These are phyloP conservation scores for Fraxinus baroniana DNA, from an alignment of 305 asterid genomes.

Conservation along the genomic window DNA sequence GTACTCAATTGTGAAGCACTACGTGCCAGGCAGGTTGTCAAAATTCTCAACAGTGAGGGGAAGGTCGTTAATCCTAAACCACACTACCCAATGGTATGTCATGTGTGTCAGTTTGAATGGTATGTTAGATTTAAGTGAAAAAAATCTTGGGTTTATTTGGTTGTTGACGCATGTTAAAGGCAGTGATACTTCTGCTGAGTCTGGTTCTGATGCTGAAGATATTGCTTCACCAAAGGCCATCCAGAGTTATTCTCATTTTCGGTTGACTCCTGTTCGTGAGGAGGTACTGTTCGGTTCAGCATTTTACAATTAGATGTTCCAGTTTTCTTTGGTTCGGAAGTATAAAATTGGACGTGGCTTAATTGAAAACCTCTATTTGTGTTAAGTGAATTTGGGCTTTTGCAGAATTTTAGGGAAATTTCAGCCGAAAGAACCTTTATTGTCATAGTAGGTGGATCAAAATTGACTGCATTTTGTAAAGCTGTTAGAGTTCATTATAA, in stretches of 20 bases:
- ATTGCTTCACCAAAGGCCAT: conserved; percentile 85
- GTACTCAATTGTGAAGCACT: conserved; percentile 79
- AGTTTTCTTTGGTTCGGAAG: not conserved
- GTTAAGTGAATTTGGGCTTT: not conserved
- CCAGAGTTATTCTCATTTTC: conserved; percentile 78
- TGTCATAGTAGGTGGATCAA: not conserved
- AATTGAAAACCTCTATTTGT: not conserved
- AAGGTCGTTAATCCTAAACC: conserved; percentile 92
- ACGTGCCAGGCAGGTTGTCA: conserved; percentile 89
- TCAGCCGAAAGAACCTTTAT: not conserved
- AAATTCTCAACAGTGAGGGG: conserved; percentile 90
- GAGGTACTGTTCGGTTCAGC: conserved; percentile 49
- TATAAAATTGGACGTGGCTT: not conserved
- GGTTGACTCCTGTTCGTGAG: conserved; percentile 96
- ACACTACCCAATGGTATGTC: conserved; percentile 60
- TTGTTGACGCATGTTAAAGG: conserved; percentile 64
- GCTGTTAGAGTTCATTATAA: no score
- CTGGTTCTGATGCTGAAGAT: conserved; percentile 99
- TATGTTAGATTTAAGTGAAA: not conserved
- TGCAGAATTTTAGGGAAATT: not conserved
- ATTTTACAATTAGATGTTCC: conserved; percentile 6
- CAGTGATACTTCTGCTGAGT: conserved; percentile 95
- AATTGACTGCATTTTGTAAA: not conserved
- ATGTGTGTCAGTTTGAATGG: conserved; percentile 12
- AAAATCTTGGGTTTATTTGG: conserved; percentile 14